Conservation (phyloP, 805 yeast genomes). For the Monosporozyma servazzii region DNA sequence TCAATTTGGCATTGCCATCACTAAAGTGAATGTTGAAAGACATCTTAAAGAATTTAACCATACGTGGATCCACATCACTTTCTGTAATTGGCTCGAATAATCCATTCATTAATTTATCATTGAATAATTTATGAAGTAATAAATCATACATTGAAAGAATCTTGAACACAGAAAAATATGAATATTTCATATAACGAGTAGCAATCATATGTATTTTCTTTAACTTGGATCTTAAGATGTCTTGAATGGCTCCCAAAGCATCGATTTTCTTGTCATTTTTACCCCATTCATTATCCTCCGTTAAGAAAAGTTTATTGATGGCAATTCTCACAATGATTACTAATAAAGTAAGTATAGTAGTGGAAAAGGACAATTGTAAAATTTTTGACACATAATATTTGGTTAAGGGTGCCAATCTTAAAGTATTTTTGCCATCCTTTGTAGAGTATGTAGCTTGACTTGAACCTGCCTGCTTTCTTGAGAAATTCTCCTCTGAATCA, state of each 20-base stretch:
- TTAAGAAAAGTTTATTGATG: slow-evolving; percentile 8
- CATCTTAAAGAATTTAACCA: slow-evolving; percentile 16
- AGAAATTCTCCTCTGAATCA: slow-evolving; percentile 12
- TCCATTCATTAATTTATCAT: slow-evolving; percentile 16
- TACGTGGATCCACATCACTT: slow-evolving; percentile 12
- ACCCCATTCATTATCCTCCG: not conserved
- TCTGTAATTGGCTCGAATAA: slow-evolving; percentile 11
- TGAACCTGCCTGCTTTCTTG: not conserved
- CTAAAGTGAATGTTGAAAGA: slow-evolving; percentile 17
- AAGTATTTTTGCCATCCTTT: not conserved
- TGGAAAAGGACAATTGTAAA: slow-evolving; percentile 21
- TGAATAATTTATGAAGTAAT: slow-evolving; percentile 17
- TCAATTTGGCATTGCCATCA: slow-evolving; percentile 6
- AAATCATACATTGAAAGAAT: slow-evolving; percentile 24
- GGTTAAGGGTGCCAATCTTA: slow-evolving; percentile 12
- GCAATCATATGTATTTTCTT: slow-evolving; percentile 17
- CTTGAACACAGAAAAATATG: slow-evolving; percentile 27
- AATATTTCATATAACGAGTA: slow-evolving; percentile 20
- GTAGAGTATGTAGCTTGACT: not conserved
- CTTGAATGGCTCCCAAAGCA: slow-evolving; percentile 14
- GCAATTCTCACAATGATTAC: slow-evolving; percentile 19
- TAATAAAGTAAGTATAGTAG: slow-evolving; percentile 17
- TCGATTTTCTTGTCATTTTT: not conserved
- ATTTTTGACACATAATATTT: slow-evolving; percentile 19
- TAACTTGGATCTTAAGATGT: slow-evolving; percentile 14